Evolutionary conservation across 352 stramenopile species (phyloP), one percentile per base, ranked within the genome.

Genomic region (Nothophytophthora sp.): DNA sequence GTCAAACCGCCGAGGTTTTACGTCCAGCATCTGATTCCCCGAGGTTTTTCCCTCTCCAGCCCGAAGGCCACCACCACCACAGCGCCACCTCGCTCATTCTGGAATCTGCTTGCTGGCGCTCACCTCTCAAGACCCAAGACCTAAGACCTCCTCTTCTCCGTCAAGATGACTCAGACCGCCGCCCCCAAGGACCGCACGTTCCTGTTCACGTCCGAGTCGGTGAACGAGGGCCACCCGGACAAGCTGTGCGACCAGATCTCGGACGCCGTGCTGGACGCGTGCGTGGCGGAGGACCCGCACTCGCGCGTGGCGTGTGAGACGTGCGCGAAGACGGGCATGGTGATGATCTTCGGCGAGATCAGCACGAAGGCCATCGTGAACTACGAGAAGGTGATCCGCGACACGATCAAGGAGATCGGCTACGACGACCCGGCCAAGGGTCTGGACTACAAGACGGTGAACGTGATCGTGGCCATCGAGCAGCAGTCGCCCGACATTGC

Each of bases 321-420:
- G 25, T 98, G 96, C 78, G 97, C 92, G 63, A 99, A 99, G 88
- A 99, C 97, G 3, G 96, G 96, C 67, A 99, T 99, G 89, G 96
- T 99, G 56, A 99, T 99, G 96, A 98, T 99, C 67, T 99, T 99
- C 67, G 97, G 97, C 53, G 97, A 99, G 86, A 99, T 99, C 75
- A 99, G 96, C 56, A 99, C 97, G 47, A 97, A 96, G 63, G 96
- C 97, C 45, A 98, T 96, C 35, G 96, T 99, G 36, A 99, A 99
- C 80, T 99, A 99, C 84, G 97, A 99, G 77, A 96, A 99, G 77
- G 88, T 98, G 36, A 98, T 99, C 60, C 97, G 98, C 47, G 96
- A 99, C 66, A 97, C 96, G 8, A 96, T 99, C 73, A 98, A 99
- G 76, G 91, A 99, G 67, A 99, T 99, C 50, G 98, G 98, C 39